Evolutionary conservation across 2,329 filamentous ascomycete species (phyloP).

Genomic region (Diaporthe sp.): DNA sequence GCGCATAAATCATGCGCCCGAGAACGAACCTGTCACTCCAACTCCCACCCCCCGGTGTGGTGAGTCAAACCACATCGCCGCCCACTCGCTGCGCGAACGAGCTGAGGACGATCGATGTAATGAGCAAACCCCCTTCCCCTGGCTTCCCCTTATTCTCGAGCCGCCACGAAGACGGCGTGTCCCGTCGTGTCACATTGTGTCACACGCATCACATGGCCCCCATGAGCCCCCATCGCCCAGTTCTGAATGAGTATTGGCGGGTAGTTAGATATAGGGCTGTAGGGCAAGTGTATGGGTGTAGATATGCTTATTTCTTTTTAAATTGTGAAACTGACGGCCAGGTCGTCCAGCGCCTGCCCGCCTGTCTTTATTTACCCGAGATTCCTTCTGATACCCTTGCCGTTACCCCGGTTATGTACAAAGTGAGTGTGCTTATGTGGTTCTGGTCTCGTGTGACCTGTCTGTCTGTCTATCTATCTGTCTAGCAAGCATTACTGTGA

Average conservation of each 20-base stretch:
- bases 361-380: constrained; percentile 4
- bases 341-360: constrained; percentile 21
- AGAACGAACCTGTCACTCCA: background rate
- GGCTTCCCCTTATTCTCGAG: background rate
- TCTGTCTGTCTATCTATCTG: background rate
- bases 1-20: background rate
- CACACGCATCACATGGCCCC: background rate
- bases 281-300: background rate
- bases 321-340: background rate
- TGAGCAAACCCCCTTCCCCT: background rate
- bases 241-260: background rate
- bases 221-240: background rate
- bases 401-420: constrained; percentile 13
- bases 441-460: background rate
- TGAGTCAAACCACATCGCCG: constrained; percentile 1
- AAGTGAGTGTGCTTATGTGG: constrained; percentile 15
- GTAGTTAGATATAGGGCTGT: background rate
- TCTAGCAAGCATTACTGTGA: constrained; percentile 26
- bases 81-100: constrained; percentile 2
- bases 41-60: background rate
- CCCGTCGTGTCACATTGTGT: background rate
- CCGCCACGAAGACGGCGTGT: background rate
- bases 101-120: background rate
- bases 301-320: background rate
- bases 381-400: background rate